Base-by-base conservation (phyloP, 441 rosid genomes). In the Erysimum cheiri region DNA sequence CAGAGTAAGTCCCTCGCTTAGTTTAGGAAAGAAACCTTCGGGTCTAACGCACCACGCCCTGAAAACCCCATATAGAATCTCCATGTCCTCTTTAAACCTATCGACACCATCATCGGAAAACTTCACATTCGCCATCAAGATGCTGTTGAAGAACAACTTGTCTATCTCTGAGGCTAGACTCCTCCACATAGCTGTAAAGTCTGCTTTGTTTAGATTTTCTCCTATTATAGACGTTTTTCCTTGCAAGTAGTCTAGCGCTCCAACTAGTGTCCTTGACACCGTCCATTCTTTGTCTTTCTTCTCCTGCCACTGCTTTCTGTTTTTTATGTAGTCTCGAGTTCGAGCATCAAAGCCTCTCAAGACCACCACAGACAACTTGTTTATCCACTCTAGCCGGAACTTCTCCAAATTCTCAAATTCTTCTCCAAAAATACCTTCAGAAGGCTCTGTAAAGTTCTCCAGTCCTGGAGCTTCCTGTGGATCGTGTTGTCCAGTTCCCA, bases 21-120 rank as follows among this genome's bases (percentile, higher is more conserved):
- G 11, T 80, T 80, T 85, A 0, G 93, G 89, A 68, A 94, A 90
- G 79, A 92, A 94, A 50, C 97, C 87, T 71, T 92, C 85, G 0
- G 96, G 94, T 63, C 93, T 87, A 78, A 88, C 75, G 46, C 98
- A 94, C 97, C 98, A 94, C 19, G 85, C 78, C 75, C 88, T 39
- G 62, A 90, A 92, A 37, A 90, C 86, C 4, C 88, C 91, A 56
- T 86, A 92, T 39, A 94, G 64, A 56, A 84, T 84, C 75, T 86
- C 86, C 81, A 85, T 46, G 77, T 94, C 94, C 37, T 77, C 56
- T 64, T 78, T 65, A 9, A 92, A 80, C 81, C 88, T 90, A 57
- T 87, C 81, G n/a, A 90, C 84, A 12, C 91, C 93, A 61, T 70
- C 81, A 13, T 81, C 55, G 15, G 85, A 67, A 64, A 92, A 92